Conservation (phyloP, 768 basidiomycete genomes). For the Leccinum aurantiacum region DNA sequence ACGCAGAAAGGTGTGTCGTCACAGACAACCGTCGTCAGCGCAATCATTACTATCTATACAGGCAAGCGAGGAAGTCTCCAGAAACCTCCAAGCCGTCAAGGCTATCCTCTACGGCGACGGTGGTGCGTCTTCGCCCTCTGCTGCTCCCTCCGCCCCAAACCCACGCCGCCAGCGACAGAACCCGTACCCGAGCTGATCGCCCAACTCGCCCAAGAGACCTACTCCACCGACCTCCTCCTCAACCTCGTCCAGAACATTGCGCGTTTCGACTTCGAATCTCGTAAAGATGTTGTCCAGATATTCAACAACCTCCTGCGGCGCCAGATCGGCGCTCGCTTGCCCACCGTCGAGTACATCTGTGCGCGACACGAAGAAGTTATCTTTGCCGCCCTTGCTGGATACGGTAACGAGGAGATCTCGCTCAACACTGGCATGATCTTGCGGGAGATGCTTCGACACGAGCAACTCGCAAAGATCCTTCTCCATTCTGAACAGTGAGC, state of each 20-base stretch:
- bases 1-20: conserved; percentile 69
- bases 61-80: conserved; percentile 88
- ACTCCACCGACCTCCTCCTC: conserved; percentile 84
- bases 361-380: conserved; percentile 72
- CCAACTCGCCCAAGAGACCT: conserved; percentile 94
- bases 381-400: conserved; percentile 87
- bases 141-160: conserved; percentile 5
- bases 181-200: conserved; percentile 88
- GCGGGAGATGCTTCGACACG: conserved; percentile 94
- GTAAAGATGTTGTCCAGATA: conserved; percentile 82
- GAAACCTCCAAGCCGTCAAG: conserved; percentile 90
- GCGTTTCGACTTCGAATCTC: conserved; percentile 91
- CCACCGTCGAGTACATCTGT: conserved; percentile 94
- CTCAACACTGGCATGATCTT: conserved; percentile 98
- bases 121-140: conserved; percentile 47
- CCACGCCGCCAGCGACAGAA: conserved; percentile 43
- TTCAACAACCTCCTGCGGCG: conserved; percentile 87
- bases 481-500: conserved; percentile 93
- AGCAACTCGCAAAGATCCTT: conserved; percentile 84
- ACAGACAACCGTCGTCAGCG: neutral
- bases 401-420: conserved; percentile 93
- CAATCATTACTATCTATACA: conserved; percentile 33
- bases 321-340: conserved; percentile 91
- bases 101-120: conserved; percentile 84
- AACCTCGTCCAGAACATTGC: conserved; percentile 79